phyloP scores from a whole-genome alignment of 257 asterid species.

The Capsicum pubescens region DNA sequence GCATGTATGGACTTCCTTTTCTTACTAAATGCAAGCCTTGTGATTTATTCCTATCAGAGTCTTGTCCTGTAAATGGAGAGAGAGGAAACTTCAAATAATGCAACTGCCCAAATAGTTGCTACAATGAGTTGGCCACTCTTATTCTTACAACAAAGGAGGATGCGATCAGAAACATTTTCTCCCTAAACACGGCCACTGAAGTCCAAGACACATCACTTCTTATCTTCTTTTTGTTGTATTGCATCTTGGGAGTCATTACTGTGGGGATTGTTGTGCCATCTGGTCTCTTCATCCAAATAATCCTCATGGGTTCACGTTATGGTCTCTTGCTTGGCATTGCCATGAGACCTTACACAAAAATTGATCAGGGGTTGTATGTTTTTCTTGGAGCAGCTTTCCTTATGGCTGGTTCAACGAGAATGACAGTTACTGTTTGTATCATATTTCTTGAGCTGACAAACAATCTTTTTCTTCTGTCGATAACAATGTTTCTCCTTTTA shows the following conservation, averaged over 20 bases:
- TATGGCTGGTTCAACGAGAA: conserved; percentile 99
- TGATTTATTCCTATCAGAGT: no score
- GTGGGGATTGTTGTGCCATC: conserved; percentile 94
- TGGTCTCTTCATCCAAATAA: conserved; percentile 89
- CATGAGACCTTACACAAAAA: conserved; percentile 76
- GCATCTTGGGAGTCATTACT: conserved; percentile 74
- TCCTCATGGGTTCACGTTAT: conserved; percentile 91
- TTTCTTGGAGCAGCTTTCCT: conserved; percentile 93
- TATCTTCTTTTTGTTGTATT: conserved; percentile 73
- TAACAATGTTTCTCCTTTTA: conserved; percentile 80
- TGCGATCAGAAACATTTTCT: conserved; percentile 58
- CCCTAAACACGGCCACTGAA: conserved; percentile 70
- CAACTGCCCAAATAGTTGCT: no score
- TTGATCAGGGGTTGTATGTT: conserved; percentile 79
- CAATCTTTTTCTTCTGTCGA: conserved; percentile 87
- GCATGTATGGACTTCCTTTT: no score
- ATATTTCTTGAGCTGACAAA: conserved; percentile 94
- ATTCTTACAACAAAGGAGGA: no score
- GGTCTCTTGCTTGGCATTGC: conserved; percentile 79
- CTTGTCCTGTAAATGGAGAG: no score
- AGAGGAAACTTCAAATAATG: no score
- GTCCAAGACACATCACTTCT: conserved; percentile 56
- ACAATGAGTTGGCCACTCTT: no score
- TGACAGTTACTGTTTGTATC: conserved; percentile 69
- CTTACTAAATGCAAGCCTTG: no score